phyloP scores from a whole-genome alignment of 208 protist species.

The Lotmaria passim region DNA sequence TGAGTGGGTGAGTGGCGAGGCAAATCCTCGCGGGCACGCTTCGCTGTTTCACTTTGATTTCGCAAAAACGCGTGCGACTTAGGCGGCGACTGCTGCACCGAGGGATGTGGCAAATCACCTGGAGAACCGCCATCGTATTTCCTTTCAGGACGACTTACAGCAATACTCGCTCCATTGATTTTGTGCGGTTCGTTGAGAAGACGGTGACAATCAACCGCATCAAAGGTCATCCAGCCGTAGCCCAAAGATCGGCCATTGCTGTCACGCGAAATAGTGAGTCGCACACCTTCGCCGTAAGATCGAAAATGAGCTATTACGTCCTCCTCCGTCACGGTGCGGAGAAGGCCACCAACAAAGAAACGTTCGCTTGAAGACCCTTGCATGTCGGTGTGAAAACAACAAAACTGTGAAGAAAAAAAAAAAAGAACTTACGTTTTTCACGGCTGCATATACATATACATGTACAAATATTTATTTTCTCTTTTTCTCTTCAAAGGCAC shows the following conservation, averaged over 20 bases:
- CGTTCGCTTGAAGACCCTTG: neutral
- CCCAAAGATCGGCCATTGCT: constrained; percentile 55
- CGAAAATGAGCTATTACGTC: constrained; percentile 55
- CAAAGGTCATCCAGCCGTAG: constrained; percentile 66
- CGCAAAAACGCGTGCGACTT: neutral
- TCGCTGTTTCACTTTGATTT: neutral
- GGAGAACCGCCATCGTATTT: neutral
- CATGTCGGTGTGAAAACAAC: neutral
- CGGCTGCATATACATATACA: neutral
- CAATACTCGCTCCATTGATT: constrained; percentile 1
- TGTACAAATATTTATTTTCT: too few species aligned
- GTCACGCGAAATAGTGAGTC: constrained; percentile 42
- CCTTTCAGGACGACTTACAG: constrained; percentile 2
- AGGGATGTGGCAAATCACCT: neutral
- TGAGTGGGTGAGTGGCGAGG: neutral
- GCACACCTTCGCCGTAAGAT: constrained; percentile 36
- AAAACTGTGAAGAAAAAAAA: neutral
- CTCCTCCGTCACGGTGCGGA: constrained; percentile 41
- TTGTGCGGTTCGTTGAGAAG: constrained; percentile 9
- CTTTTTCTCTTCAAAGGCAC: neutral
- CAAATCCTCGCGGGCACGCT: neutral
- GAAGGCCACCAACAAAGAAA: constrained; percentile 68
- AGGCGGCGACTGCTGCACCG: neutral
- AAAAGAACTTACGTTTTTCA: neutral
- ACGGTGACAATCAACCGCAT: constrained; percentile 12